A percentile compares a stretch with the other conserved stretches of the same genome.
These are phyloP conservation scores for Salix exigua DNA, from an alignment of 345 rosid species.

Conservation along the genomic window DNA sequence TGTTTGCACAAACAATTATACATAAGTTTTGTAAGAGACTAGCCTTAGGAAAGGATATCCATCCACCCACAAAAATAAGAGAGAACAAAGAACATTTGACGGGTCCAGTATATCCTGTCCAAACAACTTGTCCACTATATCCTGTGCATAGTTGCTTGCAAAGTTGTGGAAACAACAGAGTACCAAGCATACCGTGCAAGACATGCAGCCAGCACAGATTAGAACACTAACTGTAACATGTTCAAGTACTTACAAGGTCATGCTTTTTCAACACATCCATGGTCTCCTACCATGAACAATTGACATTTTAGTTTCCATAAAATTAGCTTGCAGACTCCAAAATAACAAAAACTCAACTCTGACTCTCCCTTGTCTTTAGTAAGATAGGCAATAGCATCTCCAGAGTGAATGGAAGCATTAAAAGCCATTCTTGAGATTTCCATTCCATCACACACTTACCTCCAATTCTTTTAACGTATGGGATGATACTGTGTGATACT, in stretches of 20 bases:
- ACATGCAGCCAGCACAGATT: background rate
- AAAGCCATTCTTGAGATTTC: background rate
- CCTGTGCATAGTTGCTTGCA: background rate
- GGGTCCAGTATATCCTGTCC: background rate
- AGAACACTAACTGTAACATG: background rate
- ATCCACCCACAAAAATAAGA: background rate
- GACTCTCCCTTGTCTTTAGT: background rate
- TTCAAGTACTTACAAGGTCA: background rate
- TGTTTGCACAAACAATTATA: background rate
- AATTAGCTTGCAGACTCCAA: slow-evolving; percentile 9
- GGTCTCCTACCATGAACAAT: background rate
- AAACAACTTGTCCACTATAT: background rate
- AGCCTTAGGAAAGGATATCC: background rate
- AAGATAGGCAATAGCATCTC: background rate
- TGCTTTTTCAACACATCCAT: slow-evolving; percentile 2
- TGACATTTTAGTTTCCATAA: slow-evolving; percentile 4
- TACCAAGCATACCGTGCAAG: background rate
- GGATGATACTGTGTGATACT: slow-evolving; percentile 78
- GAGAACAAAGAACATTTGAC: background rate
- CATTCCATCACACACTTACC: background rate
- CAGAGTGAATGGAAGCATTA: background rate
- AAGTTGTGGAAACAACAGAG: background rate
- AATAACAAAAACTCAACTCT: background rate
- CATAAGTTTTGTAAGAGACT: background rate
- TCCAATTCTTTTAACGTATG: slow-evolving; percentile 43